Evolutionary conservation across 2,329 filamentous ascomycete genomes (phyloP), one percentile per base, ranked within the genome.

Genomic region (Penicillium sp.): DNA sequence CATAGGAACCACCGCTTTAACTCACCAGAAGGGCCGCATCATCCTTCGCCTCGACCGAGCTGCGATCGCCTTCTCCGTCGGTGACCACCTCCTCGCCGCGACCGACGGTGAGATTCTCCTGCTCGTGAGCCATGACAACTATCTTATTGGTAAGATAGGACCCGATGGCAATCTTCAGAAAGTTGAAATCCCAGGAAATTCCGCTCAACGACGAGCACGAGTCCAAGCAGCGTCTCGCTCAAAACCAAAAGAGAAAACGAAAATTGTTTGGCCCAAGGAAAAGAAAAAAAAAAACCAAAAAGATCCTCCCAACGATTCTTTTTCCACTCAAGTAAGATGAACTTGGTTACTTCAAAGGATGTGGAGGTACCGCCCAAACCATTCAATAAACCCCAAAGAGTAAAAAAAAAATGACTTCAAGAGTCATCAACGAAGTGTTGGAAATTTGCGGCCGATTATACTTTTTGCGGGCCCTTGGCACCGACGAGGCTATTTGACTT

Each of bases 21-120:
- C 65, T 51, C 50, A 69, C 67, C 61, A 70, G 43, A 35, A 70
- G 52, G 32, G 65, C 66, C 25, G 64, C 66, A 62, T 70, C 67
- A 54, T 67, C 64, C 39, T 62, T 57, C 2, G 60, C 59, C 40
- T 61, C 57, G 11, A 50, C 50, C 13, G 65, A 52, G 29, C 51
- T 60, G 33, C 60, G 58, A 43, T 55, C 45, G 26, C 51, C 59
- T 47, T 67, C 66, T 13, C 56, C 61, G 18, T 50, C 57, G 12
- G 49, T 39, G 36, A 57, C 38, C 35, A 52, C 45, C 27, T 56
- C 52, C 40, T 59, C 55, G 29, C 29, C 29, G 38, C 52, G 58
- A 46, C 62, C 61, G 43, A 57, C 50, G 26, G 59, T 43, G 13
- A 56, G 46, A 25, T 57, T 54, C 43, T 59, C 56, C 36, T 57